Evolutionary conservation across 441 rosid genomes (phyloP).

Genomic region (Populus hybrid): DNA sequence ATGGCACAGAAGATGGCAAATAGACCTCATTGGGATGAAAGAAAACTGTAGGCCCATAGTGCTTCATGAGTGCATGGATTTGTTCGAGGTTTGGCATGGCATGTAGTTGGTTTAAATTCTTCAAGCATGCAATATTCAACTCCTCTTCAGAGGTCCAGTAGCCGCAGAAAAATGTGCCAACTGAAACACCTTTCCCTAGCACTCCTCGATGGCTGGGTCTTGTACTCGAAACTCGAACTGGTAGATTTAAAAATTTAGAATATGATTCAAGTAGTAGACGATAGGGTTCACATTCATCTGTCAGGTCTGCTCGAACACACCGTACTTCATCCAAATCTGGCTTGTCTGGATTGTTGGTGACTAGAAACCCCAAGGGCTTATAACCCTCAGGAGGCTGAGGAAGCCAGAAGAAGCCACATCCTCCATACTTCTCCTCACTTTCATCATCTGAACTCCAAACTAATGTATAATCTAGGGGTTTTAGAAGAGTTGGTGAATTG

Average conservation of each 20-base stretch:
- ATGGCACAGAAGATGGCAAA: conserved; percentile 77
- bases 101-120: conserved; percentile 50
- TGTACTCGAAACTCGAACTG: conserved; percentile 59
- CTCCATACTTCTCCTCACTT: conserved; percentile 30
- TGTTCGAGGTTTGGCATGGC: conserved; percentile 79
- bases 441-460: conserved; percentile 69
- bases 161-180: conserved; percentile 71
- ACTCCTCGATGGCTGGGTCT: conserved; percentile 66
- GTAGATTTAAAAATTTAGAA: conserved; percentile 35
- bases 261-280: conserved; percentile 29
- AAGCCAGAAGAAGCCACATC: conserved; percentile 71
- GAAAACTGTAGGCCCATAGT: conserved; percentile 72
- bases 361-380: conserved; percentile 61
- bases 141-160: conserved; percentile 36
- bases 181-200: conserved; percentile 59
- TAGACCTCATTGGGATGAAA: conserved; percentile 70
- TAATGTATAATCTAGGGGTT: conserved; percentile 58
- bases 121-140: conserved; percentile 47
- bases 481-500: conserved; percentile 43
- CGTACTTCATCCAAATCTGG: conserved; percentile 68
- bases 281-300: conserved; percentile 55
- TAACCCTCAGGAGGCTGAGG: conserved; percentile 77
- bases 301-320: conserved; percentile 74
- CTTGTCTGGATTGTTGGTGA: conserved; percentile 43
- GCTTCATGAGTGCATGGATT: conserved; percentile 55